Evolutionary conservation across 2,329 filamentous ascomycete genomes (phyloP).

Genomic region (Alternaria postmessia): DNA sequence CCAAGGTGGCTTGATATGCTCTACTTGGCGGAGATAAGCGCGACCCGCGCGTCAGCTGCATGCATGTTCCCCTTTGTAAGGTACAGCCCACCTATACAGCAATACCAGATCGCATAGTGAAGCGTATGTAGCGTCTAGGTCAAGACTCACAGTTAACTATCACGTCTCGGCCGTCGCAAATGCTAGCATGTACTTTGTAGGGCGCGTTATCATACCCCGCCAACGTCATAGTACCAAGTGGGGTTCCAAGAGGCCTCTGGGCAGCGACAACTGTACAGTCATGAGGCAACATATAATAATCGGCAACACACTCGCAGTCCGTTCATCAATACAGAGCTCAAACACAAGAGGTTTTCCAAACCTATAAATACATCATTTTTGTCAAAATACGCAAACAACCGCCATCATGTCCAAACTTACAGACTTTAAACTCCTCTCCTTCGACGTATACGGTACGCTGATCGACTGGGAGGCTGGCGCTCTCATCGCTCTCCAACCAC

Average conservation of each 20-base stretch:
- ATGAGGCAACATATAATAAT: neutral
- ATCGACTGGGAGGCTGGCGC: slow-evolving; percentile 81
- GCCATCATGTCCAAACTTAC: slow-evolving; percentile 45
- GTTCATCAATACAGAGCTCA: neutral
- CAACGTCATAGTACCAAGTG: slow-evolving; percentile 24
- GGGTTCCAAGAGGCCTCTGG: slow-evolving; percentile 10
- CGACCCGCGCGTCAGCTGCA: neutral
- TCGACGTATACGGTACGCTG: slow-evolving; percentile 82
- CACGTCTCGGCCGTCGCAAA: neutral
- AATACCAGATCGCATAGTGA: neutral
- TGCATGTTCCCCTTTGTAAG: neutral
- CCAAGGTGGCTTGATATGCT: neutral
- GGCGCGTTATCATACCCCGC: slow-evolving; percentile 25
- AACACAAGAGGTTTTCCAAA: neutral
- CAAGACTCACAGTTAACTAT: neutral
- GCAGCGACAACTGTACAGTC: neutral
- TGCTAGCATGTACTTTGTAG: slow-evolving; percentile 15
- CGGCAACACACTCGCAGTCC: neutral
- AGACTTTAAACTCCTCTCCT: slow-evolving; percentile 66
- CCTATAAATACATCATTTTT: neutral
- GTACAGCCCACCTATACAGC: neutral
- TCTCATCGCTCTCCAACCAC: slow-evolving; percentile 60
- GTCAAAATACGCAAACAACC: neutral
- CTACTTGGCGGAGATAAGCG: neutral
- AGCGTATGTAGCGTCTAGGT: slow-evolving; percentile 14